Evolutionary conservation across 768 basidiomycete genomes (phyloP).

Genomic region (Russula emetica): DNA sequence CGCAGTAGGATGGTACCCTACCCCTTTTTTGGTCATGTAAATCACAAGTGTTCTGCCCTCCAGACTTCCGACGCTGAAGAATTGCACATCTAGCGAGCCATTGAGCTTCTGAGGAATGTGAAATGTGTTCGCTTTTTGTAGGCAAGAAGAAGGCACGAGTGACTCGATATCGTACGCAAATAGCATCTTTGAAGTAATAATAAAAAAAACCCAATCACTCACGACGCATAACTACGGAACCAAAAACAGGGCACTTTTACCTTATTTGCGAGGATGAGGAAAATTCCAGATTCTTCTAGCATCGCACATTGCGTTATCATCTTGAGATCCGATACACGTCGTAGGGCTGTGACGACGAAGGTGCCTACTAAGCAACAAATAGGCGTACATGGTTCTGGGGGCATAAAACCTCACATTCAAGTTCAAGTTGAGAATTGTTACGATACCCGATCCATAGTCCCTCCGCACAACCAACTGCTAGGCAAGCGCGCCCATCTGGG

Average conservation of each 20-base stretch:
- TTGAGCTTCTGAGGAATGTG: constrained; percentile 88
- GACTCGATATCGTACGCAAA: constrained; percentile 97
- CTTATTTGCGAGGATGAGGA: constrained; percentile 93
- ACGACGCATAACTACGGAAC: too few species aligned
- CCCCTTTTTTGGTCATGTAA: constrained; percentile 93
- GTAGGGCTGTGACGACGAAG: constrained; percentile 57
- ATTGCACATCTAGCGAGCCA: constrained; percentile 87
- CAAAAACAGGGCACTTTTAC: constrained; percentile 35
- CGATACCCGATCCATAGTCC: constrained; percentile 97
- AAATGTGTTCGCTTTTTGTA: constrained; percentile 57
- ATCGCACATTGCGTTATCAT: constrained; percentile 94
- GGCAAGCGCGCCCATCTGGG: constrained; percentile 75
- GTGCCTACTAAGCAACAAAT: neutral
- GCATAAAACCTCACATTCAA: constrained; percentile 46
- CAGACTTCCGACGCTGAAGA: constrained; percentile 89
- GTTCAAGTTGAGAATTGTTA: constrained; percentile 57
- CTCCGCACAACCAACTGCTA: constrained; percentile 91
- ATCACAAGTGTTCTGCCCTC: constrained; percentile 84
- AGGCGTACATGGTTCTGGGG: too few species aligned
- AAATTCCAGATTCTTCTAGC: constrained; percentile 92
- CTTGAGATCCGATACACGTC: constrained; percentile 88
- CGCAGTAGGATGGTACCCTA: constrained; percentile 33
- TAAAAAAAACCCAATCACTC: neutral
- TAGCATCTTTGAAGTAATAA: constrained; percentile 57
- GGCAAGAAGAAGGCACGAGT: constrained; percentile 83